Percentiles rank a stretch among this genome's conserved stretches.
phyloP scores from a whole-genome alignment of 2,329 filamentous ascomycete genomes.

The Fusarium verrucosum region DNA sequence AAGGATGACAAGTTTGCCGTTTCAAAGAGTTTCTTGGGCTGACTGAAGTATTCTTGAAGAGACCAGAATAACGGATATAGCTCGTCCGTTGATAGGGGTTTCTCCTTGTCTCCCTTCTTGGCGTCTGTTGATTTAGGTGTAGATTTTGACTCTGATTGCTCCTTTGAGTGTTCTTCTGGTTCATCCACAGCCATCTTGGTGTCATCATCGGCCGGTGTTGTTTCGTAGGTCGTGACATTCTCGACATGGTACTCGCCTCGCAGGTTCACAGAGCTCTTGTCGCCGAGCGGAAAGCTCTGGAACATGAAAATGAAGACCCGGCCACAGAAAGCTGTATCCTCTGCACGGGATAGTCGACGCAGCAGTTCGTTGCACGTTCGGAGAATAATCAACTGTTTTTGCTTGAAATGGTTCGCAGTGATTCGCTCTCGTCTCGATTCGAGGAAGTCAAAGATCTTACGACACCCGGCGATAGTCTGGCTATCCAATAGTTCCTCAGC shows the following conservation, averaged over 20 bases:
- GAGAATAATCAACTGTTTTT: conserved; percentile 89
- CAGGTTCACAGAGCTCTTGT: conserved; percentile 96
- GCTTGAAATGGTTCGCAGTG: conserved; percentile 80
- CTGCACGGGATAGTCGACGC: conserved; percentile 90
- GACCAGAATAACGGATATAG: conserved; percentile 96
- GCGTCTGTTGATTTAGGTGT: conserved; percentile 54
- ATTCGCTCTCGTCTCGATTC: conserved; percentile 92
- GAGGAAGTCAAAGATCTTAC: conserved; percentile 91
- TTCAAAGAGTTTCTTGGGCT: conserved; percentile 85
- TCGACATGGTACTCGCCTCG: conserved; percentile 95
- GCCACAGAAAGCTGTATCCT: conserved; percentile 97
- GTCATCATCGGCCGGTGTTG: conserved; percentile 49
- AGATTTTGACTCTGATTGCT: conserved; percentile 45
- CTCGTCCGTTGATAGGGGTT: conserved; percentile 69
- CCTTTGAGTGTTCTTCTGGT: conserved; percentile 51
- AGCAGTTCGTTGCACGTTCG: conserved; percentile 94
- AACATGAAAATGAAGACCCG: conserved; percentile 99
- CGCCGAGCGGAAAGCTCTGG: conserved; percentile 94
- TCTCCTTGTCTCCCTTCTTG: conserved; percentile 58
- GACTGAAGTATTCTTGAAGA: conserved; percentile 89
- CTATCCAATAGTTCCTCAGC: conserved; percentile 96
- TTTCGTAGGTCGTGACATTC: conserved; percentile 86
- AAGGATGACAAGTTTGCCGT: conserved; percentile 78
- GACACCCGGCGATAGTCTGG: conserved; percentile 91
- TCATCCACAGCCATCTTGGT: conserved; percentile 72